Conservation (phyloP, 225 moss, liverwort and hornwort species). For the Thuidium tamariscinum region DNA sequence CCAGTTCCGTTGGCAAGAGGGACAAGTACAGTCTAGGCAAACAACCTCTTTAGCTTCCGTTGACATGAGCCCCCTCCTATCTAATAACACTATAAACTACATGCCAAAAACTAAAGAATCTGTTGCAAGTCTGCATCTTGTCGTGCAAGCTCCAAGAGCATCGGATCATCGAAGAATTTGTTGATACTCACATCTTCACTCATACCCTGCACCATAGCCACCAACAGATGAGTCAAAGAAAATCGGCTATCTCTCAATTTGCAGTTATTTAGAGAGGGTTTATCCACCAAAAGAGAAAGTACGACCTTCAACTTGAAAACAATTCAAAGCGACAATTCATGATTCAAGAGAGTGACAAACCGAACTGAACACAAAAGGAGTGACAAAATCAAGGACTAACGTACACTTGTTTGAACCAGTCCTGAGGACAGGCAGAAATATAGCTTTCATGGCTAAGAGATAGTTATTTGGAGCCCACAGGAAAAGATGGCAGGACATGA, state of each 20-base stretch:
- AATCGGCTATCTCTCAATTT: background rate
- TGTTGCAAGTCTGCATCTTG: slow-evolving; percentile 99
- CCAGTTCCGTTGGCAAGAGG: background rate
- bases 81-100: background rate
- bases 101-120: slow-evolving; percentile 44
- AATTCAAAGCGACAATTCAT: background rate
- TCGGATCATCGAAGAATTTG: slow-evolving; percentile 97
- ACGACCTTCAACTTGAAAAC: background rate
- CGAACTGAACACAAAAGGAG: background rate
- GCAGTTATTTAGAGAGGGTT: background rate
- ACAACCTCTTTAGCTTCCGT: background rate
- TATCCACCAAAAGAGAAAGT: background rate
- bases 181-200: slow-evolving; percentile 99
- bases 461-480: background rate
- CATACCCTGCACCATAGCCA: slow-evolving; percentile 57
- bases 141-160: slow-evolving; percentile 96
- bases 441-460: background rate
- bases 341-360: background rate
- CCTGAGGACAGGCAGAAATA: background rate
- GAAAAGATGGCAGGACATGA: background rate
- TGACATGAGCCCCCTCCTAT: background rate
- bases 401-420: background rate
- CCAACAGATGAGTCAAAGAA: background rate
- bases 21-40: background rate
- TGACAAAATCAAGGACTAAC: background rate